Base-by-base conservation (phyloP, 176 grass and related monocot genomes). In the Sorghum bicolor region DNA sequence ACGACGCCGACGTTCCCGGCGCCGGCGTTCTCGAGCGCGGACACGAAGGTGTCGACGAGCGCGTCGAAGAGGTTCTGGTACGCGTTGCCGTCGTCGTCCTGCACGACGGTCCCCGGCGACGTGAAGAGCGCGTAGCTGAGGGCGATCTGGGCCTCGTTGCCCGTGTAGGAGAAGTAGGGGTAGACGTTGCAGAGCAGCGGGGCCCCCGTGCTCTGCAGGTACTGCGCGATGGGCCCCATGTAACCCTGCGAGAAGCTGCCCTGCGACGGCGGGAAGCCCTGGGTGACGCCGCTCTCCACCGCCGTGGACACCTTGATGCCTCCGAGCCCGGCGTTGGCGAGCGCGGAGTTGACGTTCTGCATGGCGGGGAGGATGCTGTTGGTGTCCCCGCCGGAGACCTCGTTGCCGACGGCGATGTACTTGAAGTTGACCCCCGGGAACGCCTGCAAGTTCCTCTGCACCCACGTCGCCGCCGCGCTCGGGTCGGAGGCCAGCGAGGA, bases 391-490 rank as follows among this genome's bases (percentile, higher is more conserved):
- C 78, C 82, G 16, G 52, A 10, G 11, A 90, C 87, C 90, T 92
- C 93, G 50, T 94, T 94, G 37, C 90, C 90, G 26, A 88, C 90
- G n/a, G 77, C 64, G 75, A 95, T 86, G 58, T 92, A 95, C n/a
- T 53, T 63, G 87, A 92, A 72, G 72, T 15, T 72, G 55, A 86
- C 68, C 29, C 8, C 52, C 3, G 77, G 72, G 63, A 64, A 69
- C 7, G 90, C 52, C 62, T 74, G 15, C 60, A 92, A 55, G 39
- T 90, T 85, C 20, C 14, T 22, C 13, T 61, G 73, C 34, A 93
- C 88, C 89, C 90, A 94, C 22, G 20, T 1, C 11, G 30, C 19
- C 0, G 85, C 90, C 19, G 72, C 72, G 67, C 22, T 67, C 10
- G 53, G 41, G 67, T 70, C 52, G 17, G 89, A 70, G 48, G 87